Evolutionary conservation across 1,284 basidiomycete species (phyloP), one percentile per base, ranked within the genome.

Genomic region (Rhodofomes roseus): DNA sequence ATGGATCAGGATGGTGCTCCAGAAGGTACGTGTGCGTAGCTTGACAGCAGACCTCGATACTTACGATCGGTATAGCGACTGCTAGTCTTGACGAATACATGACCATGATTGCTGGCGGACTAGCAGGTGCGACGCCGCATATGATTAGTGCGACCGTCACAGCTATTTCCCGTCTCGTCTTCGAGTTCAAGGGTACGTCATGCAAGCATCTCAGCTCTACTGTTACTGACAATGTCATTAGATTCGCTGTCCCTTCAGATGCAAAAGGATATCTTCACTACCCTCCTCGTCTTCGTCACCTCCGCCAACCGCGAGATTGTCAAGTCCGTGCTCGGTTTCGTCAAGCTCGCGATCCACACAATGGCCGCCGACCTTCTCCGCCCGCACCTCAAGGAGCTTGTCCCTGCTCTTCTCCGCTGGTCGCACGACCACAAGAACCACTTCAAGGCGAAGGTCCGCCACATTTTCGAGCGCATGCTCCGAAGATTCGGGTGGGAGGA

Each of bases 101-200:
- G 76, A 98, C 93, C 11, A 99, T 99, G 96, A 81, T 99, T 25
- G 94, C 93, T 41, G 96, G 95, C 66, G 96, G 97, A 65, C 77
- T 99, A 39, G 96, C 95, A 14, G 96, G 95, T 25, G 89, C 90
- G 31, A 94, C 89, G 3, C 95, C 97, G 0, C 97, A 99, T 74
- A 99, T 98, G 95, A 97, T 99, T 73, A 96, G 94, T 68, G 97
- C 97, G 1, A 94, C 93, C 4, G 88, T 99, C 63, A 98, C 96
- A 1, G 93, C 95, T 0, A 86, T 99, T 50, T 95, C 96, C 1
- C 85, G 97, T 27, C 81, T 99, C 8, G 81, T 98, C 6, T 99
- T 98, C 75, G 97, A 99, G 76, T 99, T 97, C 80, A 94, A 92
- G 81, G 87, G 94, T 94, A 53, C 11, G 70, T 56, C 25, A 36